A percentile compares a stretch with the other conserved stretches of the same genome.
Evolutionary conservation across 345 rosid species (phyloP).

Genomic region (Bruguiera gymnorhiza): DNA sequence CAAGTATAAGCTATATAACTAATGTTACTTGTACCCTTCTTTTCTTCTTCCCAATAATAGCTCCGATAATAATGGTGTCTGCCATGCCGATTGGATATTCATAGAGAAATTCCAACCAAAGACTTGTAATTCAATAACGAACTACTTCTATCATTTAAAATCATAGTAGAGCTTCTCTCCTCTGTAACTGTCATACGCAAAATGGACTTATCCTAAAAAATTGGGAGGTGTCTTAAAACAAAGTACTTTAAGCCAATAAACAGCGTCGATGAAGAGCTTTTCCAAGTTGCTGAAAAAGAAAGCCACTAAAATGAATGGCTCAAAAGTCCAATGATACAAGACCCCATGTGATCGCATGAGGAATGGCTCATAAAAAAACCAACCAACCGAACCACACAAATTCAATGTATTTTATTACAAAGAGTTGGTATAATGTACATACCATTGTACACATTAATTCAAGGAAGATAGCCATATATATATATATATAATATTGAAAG

Average conservation of each 20-base stretch:
- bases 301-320: conserved; percentile 26
- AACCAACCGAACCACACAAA: conserved; percentile 10
- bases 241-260: conserved; percentile 7
- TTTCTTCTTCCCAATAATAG: conserved; percentile 5
- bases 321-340: conserved; percentile 42
- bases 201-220: conserved; percentile 24
- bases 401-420: conserved; percentile 26
- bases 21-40: too few species aligned
- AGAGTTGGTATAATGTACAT: conserved; percentile 15
- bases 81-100: conserved; percentile 4
- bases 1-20: too few species aligned
- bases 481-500: not conserved
- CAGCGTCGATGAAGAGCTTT: not conserved
- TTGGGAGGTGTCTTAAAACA: conserved; percentile 12
- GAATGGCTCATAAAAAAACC: conserved; percentile 14
- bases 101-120: too few species aligned
- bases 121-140: not conserved
- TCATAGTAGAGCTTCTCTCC: not conserved
- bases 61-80: conserved; percentile 1
- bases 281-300: conserved; percentile 17
- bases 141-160: too few species aligned
- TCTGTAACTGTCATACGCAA: conserved; percentile 2
- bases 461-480: not conserved
- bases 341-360: conserved; percentile 62
- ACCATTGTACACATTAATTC: not conserved